Base-by-base conservation (phyloP, 2,329 filamentous ascomycete species). In the Raffaelea albimanens region DNA sequence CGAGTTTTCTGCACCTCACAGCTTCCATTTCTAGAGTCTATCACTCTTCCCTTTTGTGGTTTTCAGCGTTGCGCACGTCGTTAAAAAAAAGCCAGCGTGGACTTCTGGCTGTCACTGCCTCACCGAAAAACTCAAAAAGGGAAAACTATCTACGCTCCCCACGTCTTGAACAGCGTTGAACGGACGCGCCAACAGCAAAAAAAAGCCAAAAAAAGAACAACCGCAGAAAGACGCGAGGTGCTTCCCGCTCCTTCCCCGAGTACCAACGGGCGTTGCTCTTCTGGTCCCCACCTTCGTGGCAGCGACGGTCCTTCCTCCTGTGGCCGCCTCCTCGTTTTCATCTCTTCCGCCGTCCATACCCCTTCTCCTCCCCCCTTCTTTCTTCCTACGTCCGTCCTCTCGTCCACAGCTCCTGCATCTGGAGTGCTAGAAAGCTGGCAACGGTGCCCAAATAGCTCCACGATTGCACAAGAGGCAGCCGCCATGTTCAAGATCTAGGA, bases 401-500 rank as follows among this genome's bases (percentile, higher is more conserved):
- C n/a, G n/a, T 42, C 45, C 46, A 43, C 33, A 16, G 22, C n/a
- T 25, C 29, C 22, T 33, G 29, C 39, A 34, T 20, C 31, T 43
- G 20, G 20, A 31, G 20, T 47, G 45, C 22, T 19, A 2, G n/a
- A 8, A 21, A 11, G 23, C 21, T 33, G 21, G 14, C 10, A 43
- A 38, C 40, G 40, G 45, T 25, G 25, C 22, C 25, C 7, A 29
- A 40, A 16, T 20, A 9, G 23, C 18, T 38, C 31, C 33, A 39
- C 38, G 36, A 43, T 44, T 19, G 39, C 42, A 44, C 44, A 48
- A 52, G 48, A 54, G 52, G 52, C 49, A 56, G 46, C 48, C 52
- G 53, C 55, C 52, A 56, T 56, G 55, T 55, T 50, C 53, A 56
- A 56, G 55, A 55, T 52, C 38, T 56, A 56, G 55, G 47, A 51